phyloP scores from a whole-genome alignment of 495 filamentous ascomycete species.

The Xylaria cubensis region DNA sequence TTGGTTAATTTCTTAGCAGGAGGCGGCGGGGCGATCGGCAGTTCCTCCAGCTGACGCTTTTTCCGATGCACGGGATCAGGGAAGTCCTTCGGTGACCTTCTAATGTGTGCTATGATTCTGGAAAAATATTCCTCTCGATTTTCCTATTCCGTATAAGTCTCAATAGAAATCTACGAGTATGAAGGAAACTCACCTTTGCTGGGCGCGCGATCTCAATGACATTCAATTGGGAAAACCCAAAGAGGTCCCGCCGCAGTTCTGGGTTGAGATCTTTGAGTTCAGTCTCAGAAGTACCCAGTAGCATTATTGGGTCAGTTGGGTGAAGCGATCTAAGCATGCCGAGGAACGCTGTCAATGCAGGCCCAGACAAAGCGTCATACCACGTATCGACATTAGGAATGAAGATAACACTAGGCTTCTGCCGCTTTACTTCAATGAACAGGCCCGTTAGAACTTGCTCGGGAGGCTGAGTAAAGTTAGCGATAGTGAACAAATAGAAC shows the following conservation, averaged over 20 bases:
- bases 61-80: constrained; percentile 85
- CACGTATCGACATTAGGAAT: constrained; percentile 89
- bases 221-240: constrained; percentile 83
- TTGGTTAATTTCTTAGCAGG: constrained; percentile 67
- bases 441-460: constrained; percentile 88
- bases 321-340: constrained; percentile 78
- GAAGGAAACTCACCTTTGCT: constrained; percentile 52
- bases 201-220: constrained; percentile 72
- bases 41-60: constrained; percentile 76
- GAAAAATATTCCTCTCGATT: constrained; percentile 79
- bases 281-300: constrained; percentile 81
- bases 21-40: constrained; percentile 77
- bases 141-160: constrained; percentile 51
- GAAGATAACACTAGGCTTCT: constrained; percentile 96
- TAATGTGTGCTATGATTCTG: constrained; percentile 73
- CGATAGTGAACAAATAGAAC: constrained; percentile 22
- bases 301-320: constrained; percentile 84
- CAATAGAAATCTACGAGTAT: background rate
- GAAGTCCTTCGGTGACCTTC: constrained; percentile 80
- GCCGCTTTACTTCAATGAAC: constrained; percentile 88
- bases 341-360: constrained; percentile 78
- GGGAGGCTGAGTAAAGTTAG: constrained; percentile 59
- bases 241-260: constrained; percentile 75
- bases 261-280: constrained; percentile 57
- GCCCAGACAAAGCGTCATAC: constrained; percentile 60